Base-by-base conservation (phyloP, 2,329 filamentous ascomycete species). In the Saccharata proteae region DNA sequence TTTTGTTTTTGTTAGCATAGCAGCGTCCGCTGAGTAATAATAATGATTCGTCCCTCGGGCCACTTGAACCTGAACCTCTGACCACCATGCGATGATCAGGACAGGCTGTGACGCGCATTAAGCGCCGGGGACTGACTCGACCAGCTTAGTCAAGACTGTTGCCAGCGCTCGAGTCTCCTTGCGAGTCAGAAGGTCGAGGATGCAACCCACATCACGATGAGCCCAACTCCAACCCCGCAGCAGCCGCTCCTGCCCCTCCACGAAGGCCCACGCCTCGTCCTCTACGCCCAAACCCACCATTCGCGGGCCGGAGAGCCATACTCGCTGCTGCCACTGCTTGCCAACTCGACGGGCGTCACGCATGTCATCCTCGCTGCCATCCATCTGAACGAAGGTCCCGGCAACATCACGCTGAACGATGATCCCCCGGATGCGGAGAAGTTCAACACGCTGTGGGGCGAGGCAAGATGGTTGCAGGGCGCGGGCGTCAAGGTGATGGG, bases 281-380 rank as follows among this genome's bases (percentile, higher is more conserved):
- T 71, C 36, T 80, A 80, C 46, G 71, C 75, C 40, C 76, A 80
- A 48, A 80, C 76, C 0, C 67, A 75, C 41, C 68, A 77, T 44
- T 62, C 63, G 34, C 55, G 67, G 36, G 17, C 34, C 12, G 61
- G 65, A 30, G 59, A 59, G 18, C 69, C 70, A 40, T 64, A 77
- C 38, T 76, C 74, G 5, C 59, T 80, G 39, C 61, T 77, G 1
- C 75, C 76, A 0, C 59, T 80, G 24, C 50, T 76, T 32, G 62
- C 63, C 23, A 63, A 72, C 38, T 61, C 67, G 39, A 75, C 72
- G 4, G 69, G 71, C 6, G 57, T 74, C 29, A 93, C 86, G 0
- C 86, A 94, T 57, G 66, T 93, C 37, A 86, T 93, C 43, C 59
- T 94, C 29, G 83, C 82, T 5, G 85, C 86, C 9, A 74, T 94